Conservation (phyloP, 768 basidiomycete species). For the Termitomyces sp. region DNA sequence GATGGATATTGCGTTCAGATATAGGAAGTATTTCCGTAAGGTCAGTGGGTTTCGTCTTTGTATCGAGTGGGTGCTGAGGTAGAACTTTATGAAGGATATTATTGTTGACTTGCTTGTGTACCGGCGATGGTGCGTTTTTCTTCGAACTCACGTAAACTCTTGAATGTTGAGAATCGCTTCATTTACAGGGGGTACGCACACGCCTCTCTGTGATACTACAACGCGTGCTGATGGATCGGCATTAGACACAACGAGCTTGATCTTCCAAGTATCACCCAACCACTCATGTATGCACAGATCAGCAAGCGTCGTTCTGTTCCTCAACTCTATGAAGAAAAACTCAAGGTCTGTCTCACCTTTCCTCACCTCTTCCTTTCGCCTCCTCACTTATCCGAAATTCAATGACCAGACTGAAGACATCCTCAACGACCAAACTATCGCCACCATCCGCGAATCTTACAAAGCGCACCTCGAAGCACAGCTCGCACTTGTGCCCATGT, state of each 20-base stretch:
- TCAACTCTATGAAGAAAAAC: constrained; percentile 72
- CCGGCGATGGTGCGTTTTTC: constrained; percentile 56
- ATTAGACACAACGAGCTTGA: constrained; percentile 84
- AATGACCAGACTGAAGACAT: constrained; percentile 38
- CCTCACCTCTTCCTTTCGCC: neutral
- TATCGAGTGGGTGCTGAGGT: neutral
- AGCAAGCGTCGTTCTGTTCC: constrained; percentile 72
- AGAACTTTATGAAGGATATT: constrained; percentile 46
- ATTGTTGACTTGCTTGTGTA: constrained; percentile 89
- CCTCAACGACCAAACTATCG: constrained; percentile 44
- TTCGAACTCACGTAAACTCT: neutral
- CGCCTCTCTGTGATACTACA: neutral
- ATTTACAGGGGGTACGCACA: constrained; percentile 32
- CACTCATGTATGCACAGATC: constrained; percentile 89
- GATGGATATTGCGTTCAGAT: constrained; percentile 84
- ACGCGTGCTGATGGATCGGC: neutral
- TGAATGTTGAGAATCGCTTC: neutral
- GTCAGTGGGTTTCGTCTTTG: constrained; percentile 18
- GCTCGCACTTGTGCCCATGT: constrained; percentile 43
- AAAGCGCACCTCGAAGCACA: constrained; percentile 59
- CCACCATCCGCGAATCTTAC: constrained; percentile 47
- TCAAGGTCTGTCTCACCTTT: constrained; percentile 46
- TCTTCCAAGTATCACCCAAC: constrained; percentile 81
- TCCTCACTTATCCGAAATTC: neutral
- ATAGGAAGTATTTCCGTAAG: constrained; percentile 82